Conservation (phyloP, 2,329 filamentous ascomycete genomes). For the Pyrenophora graminea region DNA sequence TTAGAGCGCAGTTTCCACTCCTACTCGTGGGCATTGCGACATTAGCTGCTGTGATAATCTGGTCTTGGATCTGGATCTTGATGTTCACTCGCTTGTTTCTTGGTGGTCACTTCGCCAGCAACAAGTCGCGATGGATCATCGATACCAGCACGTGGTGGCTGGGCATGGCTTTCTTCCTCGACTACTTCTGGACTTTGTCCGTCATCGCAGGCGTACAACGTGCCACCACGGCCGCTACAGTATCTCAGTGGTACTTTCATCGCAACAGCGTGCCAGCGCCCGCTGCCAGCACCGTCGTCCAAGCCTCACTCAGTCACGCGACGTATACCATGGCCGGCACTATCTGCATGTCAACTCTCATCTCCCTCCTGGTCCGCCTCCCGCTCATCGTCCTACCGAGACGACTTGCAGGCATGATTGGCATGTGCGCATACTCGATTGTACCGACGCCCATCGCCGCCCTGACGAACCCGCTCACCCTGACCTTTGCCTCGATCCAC, state of each 20-base stretch:
- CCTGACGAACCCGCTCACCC: constrained; percentile 85
- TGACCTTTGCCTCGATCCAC: constrained; percentile 94
- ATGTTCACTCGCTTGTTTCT: constrained; percentile 98
- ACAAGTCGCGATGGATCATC: constrained; percentile 70
- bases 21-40: constrained; percentile 81
- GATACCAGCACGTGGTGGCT: constrained; percentile 92
- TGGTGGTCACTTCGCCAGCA: constrained; percentile 75
- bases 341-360: constrained; percentile 82
- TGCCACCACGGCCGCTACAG: constrained; percentile 88
- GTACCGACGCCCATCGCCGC: constrained; percentile 84
- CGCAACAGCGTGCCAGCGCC: constrained; percentile 79
- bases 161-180: constrained; percentile 85
- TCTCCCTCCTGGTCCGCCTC: constrained; percentile 79
- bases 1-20: constrained; percentile 81
- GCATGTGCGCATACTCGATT: constrained; percentile 75
- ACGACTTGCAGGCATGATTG: constrained; percentile 69
- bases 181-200: constrained; percentile 93
- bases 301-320: constrained; percentile 80
- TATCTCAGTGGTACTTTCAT: constrained; percentile 99
- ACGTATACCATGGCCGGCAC: constrained; percentile 87
- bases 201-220: constrained; percentile 88
- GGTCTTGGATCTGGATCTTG: constrained; percentile 94
- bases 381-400: constrained; percentile 83
- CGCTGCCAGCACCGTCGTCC: constrained; percentile 78
- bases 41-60: constrained; percentile 74